These are phyloP conservation scores for Termitomyces sp. DNA, from an alignment of 768 basidiomycete genomes.

Conservation along the genomic window DNA sequence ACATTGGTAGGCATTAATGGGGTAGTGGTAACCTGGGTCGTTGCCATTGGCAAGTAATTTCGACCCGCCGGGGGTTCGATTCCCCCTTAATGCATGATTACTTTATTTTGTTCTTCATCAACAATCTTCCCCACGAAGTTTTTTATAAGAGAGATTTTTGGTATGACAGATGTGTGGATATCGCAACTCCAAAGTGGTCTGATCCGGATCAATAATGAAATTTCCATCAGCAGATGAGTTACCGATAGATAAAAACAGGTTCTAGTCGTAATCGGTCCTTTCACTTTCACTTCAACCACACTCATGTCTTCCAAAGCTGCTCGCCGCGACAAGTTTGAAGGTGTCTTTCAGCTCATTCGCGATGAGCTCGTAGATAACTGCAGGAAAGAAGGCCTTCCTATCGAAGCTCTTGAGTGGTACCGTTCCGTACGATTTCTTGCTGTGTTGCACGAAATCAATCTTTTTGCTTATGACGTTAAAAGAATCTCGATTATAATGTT, in stretches of 20 bases:
- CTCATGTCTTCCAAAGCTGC: constrained; percentile 18
- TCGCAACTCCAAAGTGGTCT: not conserved
- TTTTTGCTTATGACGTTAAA: not conserved
- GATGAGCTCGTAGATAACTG: constrained; percentile 75
- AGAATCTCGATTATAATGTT: constrained; percentile 93
- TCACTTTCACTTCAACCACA: not conserved
- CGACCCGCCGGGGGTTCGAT: constrained; percentile 89
- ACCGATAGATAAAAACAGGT: constrained; percentile 1
- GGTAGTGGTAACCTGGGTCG: constrained; percentile 3
- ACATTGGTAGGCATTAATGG: constrained; percentile 1
- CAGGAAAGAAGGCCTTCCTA: constrained; percentile 69
- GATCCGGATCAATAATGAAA: not conserved
- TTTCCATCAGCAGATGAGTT: not conserved
- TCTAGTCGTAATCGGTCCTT: not conserved
- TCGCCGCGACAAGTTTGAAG: constrained; percentile 61
- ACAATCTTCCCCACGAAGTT: too few relatives aligned
- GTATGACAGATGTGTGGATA: not conserved
- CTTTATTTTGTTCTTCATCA: too few relatives aligned
- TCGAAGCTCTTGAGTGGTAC: constrained; percentile 84
- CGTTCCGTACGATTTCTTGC: constrained; percentile 48
- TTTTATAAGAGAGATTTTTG: too few relatives aligned
- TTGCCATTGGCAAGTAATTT: constrained; percentile 11
- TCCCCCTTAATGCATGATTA: constrained; percentile 68
- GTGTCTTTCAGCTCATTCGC: constrained; percentile 64
- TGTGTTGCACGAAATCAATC: not conserved